Conservation (phyloP, 139 green algal species). For the Closterium sp. region DNA sequence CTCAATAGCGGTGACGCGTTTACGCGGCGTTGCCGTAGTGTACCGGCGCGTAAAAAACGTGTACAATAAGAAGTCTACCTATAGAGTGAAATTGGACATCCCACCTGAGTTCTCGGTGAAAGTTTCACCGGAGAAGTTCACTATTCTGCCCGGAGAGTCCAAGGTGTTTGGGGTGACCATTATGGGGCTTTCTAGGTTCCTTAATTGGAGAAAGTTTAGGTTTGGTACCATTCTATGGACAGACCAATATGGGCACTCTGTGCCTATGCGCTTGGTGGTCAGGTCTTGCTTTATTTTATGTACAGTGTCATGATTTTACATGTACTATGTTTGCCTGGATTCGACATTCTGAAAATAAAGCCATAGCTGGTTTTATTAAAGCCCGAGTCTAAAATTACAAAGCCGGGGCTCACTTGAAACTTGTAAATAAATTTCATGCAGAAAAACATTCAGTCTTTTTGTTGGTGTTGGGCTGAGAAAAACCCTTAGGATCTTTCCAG, state of each 20-base stretch:
- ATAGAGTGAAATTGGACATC: neutral
- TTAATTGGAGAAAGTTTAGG: neutral
- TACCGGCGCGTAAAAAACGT: neutral
- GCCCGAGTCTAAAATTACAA: too few species aligned
- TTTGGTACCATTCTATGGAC: neutral
- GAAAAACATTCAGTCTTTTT: too few species aligned
- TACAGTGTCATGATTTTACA: neutral
- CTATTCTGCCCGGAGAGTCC: neutral
- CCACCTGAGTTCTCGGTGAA: neutral
- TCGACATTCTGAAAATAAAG: too few species aligned
- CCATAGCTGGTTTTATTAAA: too few species aligned
- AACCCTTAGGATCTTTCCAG: too few species aligned
- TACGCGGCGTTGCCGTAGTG: neutral
- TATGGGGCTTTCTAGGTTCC: neutral
- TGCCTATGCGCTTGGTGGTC: neutral
- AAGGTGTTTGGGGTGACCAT: neutral
- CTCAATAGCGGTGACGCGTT: neutral
- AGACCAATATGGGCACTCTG: neutral
- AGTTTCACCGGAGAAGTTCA: neutral
- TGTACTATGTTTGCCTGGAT: neutral
- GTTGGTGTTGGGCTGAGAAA: too few species aligned
- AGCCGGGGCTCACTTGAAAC: too few species aligned
- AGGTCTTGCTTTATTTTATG: neutral
- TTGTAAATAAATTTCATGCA: too few species aligned
- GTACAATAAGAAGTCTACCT: neutral